These are phyloP conservation scores for Cyberlindnera xylosilytica DNA, from an alignment of 805 yeast genomes.

Conservation along the genomic window DNA sequence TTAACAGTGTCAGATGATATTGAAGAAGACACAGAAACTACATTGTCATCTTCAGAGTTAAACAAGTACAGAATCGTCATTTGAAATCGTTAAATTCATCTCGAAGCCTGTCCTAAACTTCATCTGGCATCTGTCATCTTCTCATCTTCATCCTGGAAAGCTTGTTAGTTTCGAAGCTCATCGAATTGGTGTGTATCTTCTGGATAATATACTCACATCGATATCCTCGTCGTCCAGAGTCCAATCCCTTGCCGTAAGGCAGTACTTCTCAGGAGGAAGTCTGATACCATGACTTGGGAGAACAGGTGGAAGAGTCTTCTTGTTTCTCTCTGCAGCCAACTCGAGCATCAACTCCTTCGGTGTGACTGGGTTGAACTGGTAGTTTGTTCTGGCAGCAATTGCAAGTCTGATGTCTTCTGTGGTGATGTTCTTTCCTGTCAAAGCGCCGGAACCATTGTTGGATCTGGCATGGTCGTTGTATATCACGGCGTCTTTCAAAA, in stretches of 20 bases:
- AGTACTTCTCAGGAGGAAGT: constrained; percentile 96
- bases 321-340: constrained; percentile 88
- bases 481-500: constrained; percentile 83
- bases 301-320: constrained; percentile 85
- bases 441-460: constrained; percentile 38
- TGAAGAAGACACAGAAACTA: no score
- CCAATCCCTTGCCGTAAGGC: constrained; percentile 83
- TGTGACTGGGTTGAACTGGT: constrained; percentile 93
- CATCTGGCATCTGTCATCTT: constrained; percentile 21
- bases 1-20: no score
- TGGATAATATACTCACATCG: constrained; percentile 14
- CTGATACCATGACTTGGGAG: constrained; percentile 90
- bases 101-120: background rate
- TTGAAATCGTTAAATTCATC: background rate
- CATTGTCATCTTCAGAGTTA: no score
- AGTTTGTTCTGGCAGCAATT: constrained; percentile 89
- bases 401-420: constrained; percentile 92
- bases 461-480: constrained; percentile 78
- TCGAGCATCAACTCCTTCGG: constrained; percentile 91
- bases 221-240: constrained; percentile 50
- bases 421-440: constrained; percentile 50
- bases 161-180: constrained; percentile 2
- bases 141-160: constrained; percentile 20
- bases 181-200: background rate
- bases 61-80: no score